phyloP scores from a whole-genome alignment of 1,284 basidiomycete genomes.

The Austroboletus novae-zelandiae region DNA sequence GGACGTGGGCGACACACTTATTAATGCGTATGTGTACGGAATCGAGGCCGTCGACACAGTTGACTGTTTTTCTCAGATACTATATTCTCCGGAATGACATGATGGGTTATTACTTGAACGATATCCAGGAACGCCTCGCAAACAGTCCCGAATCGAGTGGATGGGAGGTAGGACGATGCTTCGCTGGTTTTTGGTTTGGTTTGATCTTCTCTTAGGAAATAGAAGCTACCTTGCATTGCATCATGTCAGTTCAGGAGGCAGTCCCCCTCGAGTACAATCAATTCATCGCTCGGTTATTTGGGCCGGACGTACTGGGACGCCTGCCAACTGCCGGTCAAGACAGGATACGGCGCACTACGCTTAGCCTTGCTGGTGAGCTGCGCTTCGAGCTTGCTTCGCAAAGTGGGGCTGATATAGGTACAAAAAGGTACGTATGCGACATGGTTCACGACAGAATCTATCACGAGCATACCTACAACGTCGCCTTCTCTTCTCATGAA shows the following conservation, averaged over 20 bases:
- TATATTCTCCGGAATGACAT: constrained; percentile 84
- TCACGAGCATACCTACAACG: constrained; percentile 34
- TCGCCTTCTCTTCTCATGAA: constrained; percentile 36
- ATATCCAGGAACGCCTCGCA: constrained; percentile 54
- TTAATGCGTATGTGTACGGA: constrained; percentile 69
- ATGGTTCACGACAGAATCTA: constrained; percentile 70
- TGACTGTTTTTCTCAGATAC: constrained; percentile 51
- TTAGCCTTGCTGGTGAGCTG: constrained; percentile 66
- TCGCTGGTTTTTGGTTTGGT: not conserved
- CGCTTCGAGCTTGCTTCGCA: not conserved
- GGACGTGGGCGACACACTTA: constrained; percentile 87
- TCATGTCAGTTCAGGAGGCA: constrained; percentile 84
- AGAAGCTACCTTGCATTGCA: constrained; percentile 81
- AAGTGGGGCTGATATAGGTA: not conserved
- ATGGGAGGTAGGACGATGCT: constrained; percentile 64
- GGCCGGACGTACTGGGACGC: constrained; percentile 61
- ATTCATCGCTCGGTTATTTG: constrained; percentile 68
- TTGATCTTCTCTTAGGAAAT: constrained; percentile 54
- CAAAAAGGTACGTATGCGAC: constrained; percentile 74
- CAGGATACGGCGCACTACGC: constrained; percentile 68
- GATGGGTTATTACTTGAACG: constrained; percentile 66
- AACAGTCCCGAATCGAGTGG: constrained; percentile 36
- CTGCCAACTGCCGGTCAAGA: constrained; percentile 64
- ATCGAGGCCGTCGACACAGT: not conserved
- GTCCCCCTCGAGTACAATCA: constrained; percentile 71